phyloP scores from a whole-genome alignment of 2,329 filamentous ascomycete species.

The Claviceps lovelessii region DNA sequence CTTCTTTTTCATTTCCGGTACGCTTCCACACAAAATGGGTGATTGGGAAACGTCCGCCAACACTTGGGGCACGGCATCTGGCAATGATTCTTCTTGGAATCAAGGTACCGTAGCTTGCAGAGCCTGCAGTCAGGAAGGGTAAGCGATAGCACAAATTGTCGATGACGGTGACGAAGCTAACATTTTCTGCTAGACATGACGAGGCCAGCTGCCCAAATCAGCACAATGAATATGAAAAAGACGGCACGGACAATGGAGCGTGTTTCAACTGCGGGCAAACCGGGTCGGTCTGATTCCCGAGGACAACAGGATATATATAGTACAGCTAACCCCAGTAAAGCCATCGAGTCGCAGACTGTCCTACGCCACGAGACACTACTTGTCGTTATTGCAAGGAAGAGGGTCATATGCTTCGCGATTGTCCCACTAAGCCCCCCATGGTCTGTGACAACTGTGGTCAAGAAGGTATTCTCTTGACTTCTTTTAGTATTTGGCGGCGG shows the following conservation, averaged over 20 bases:
- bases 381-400: slow-evolving; percentile 35
- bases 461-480: slow-evolving; percentile 30
- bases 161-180: background rate
- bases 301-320: background rate
- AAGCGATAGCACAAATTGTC: background rate
- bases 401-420: slow-evolving; percentile 45
- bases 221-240: background rate
- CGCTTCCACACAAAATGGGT: slow-evolving; percentile 1
- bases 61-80: slow-evolving; percentile 1
- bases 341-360: slow-evolving; percentile 22
- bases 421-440: slow-evolving; percentile 42
- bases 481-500: too few species aligned
- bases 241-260: slow-evolving; percentile 13
- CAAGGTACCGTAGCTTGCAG: slow-evolving; percentile 1
- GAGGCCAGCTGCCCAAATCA: slow-evolving; percentile 5
- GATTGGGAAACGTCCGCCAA: background rate
- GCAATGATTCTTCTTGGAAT: slow-evolving; percentile 1
- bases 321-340: slow-evolving; percentile 8
- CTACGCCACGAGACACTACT: slow-evolving; percentile 16
- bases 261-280: slow-evolving; percentile 24
- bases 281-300: slow-evolving; percentile 14
- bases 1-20: background rate
- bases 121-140: slow-evolving; percentile 7
- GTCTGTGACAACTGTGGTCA: slow-evolving; percentile 48
- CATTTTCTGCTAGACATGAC: slow-evolving; percentile 2